Base-by-base conservation (phyloP, 495 filamentous ascomycete species). In the Penicillium bovifimosum region DNA sequence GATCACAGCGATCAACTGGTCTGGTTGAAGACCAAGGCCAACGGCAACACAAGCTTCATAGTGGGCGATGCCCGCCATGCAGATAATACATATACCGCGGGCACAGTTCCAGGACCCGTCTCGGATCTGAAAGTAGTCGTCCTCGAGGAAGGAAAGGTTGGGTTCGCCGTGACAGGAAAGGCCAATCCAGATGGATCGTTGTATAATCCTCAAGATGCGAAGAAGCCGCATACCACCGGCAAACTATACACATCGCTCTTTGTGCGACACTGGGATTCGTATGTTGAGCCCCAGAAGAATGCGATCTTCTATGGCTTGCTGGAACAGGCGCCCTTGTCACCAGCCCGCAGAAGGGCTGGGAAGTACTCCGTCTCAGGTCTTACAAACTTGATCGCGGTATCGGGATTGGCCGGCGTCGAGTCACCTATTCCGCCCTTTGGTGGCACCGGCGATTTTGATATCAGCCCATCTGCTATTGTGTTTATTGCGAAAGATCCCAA, bases 401-500 rank as follows among this genome's bases (percentile, higher is more conserved):
- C 65, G 11, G 74, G 74, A 3, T 44, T 76, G 50, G 53, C 55
- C 13, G 69, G 70, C 0, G 68, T 81, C 26, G 78, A 81, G 58
- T 72, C 74, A 41, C 78, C 78, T 0, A 80, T 85, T 26, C 77
- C 77, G 1, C 76, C 83, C 0, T 84, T 85, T 54, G 83, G 81
- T 5, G 83, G 80, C 4, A 65, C 71, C 3, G 77, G 79, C 31
- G 66, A 84, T 58, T 86, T 83, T 54, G 81, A 82, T 54, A 74
- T 86, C 44, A 73, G 75, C 49, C 64, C 68, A 2, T 66, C 68
- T 5, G 77, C 78, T 1, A 75, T 96, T 50, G 82, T 87, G 2
- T 96, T 96, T 65, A 82, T 95, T 27, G 83, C 91, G 0, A 95
- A 90, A 58, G 90, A 95, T 59, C 91, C 91, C 0, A 76, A 78